phyloP scores from a whole-genome alignment of 2,329 filamentous ascomycete species.

The Sclerotinia trifoliorum region DNA sequence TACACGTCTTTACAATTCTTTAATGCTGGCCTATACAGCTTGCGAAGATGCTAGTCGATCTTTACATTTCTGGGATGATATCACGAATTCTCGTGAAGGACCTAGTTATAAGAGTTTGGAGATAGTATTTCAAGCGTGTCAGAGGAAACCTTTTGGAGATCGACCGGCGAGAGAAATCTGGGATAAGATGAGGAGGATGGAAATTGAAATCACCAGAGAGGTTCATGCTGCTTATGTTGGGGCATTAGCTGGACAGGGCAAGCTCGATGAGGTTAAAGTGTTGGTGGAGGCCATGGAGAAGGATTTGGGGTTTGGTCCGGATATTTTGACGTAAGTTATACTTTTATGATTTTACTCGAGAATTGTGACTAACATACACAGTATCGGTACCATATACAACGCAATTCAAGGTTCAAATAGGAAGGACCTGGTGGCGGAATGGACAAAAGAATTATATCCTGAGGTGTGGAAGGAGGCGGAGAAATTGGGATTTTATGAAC shows the following conservation, averaged over 20 bases:
- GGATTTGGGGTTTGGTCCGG: constrained; percentile 65
- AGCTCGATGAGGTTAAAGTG: constrained; percentile 64
- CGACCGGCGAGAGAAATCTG: constrained; percentile 65
- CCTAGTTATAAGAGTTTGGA: constrained; percentile 79
- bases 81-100: constrained; percentile 80
- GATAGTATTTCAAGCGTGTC: constrained; percentile 77
- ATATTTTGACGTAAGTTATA: constrained; percentile 65
- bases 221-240: constrained; percentile 77
- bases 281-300: constrained; percentile 66
- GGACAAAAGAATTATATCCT: constrained; percentile 69
- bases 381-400: constrained; percentile 75
- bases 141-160: constrained; percentile 58
- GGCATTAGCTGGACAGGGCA: constrained; percentile 70
- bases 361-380: constrained; percentile 40
- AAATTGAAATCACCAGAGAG: constrained; percentile 70
- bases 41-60: constrained; percentile 66
- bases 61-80: constrained; percentile 79
- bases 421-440: constrained; percentile 70
- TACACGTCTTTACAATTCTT: constrained; percentile 74
- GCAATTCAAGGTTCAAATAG: constrained; percentile 62
- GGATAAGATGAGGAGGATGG: constrained; percentile 68
- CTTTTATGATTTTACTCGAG: not conserved
- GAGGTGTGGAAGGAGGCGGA: constrained; percentile 64
- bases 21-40: constrained; percentile 82
- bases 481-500: constrained; percentile 32